Conservation (phyloP, 371 early-diverging fungal genomes). For the Amoeboaphelidium protococcarum region DNA sequence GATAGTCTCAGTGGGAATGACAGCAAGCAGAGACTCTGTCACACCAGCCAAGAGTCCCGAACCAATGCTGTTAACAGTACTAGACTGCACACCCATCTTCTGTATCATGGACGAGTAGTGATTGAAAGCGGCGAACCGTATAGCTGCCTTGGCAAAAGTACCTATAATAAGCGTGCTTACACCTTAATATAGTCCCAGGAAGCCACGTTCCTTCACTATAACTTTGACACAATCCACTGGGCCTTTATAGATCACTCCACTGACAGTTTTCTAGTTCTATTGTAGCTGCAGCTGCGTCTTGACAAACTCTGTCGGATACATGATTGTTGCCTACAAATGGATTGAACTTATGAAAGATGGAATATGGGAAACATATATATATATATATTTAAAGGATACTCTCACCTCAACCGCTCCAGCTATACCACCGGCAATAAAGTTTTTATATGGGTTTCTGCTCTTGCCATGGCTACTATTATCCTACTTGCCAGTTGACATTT, state of each 20-base stretch:
- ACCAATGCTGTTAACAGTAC: constrained; percentile 5
- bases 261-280: constrained; percentile 5
- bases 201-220: constrained; percentile 29
- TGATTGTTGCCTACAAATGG: constrained; percentile 43
- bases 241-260: constrained; percentile 25
- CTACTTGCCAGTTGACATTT: too few relatives aligned
- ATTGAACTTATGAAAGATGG: too few relatives aligned
- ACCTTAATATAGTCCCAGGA: constrained; percentile 45
- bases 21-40: constrained; percentile 53
- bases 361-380: too few relatives aligned
- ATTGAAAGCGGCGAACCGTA: constrained; percentile 68
- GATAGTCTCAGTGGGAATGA: constrained; percentile 73
- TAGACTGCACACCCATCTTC: neutral
- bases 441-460: neutral
- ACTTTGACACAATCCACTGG: constrained; percentile 45
- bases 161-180: constrained; percentile 63
- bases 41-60: constrained; percentile 76
- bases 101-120: constrained; percentile 17
- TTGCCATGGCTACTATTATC: too few relatives aligned
- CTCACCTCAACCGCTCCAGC: neutral
- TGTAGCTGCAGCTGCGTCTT: constrained; percentile 80
- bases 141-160: constrained; percentile 65
- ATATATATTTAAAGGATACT: too few relatives aligned
- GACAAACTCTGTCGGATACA: constrained; percentile 69
- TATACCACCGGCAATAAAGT: neutral